Percentiles rank a stretch among this genome's conserved stretches.
Evolutionary conservation across 176 grass and related monocot species (phyloP).

Genomic region (Panicum miliaceum): DNA sequence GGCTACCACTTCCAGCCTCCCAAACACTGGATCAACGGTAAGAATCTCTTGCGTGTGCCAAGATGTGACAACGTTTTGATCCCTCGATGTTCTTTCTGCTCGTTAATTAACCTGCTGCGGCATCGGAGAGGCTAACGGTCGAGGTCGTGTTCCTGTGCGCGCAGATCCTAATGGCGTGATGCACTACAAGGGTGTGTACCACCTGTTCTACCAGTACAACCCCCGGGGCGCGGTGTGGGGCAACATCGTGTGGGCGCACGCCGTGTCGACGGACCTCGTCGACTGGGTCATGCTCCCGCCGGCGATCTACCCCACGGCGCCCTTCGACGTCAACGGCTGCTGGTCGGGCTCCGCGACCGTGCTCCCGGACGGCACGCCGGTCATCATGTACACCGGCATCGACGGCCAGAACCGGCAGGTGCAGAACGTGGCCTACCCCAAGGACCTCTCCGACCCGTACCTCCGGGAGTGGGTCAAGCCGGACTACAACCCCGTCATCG

Average conservation of each 20-base stretch:
- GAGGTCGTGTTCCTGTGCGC: not conserved
- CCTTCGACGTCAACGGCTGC: conserved; percentile 70
- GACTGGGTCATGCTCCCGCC: conserved; percentile 63
- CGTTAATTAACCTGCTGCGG: not conserved
- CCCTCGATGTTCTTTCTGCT: not conserved
- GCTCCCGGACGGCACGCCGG: conserved; percentile 52
- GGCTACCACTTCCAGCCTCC: conserved; percentile 82
- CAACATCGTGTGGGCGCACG: conserved; percentile 73
- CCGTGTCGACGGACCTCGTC: conserved; percentile 67
- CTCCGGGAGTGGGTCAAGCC: conserved; percentile 79
- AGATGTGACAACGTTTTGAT: not conserved
- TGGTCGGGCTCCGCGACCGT: conserved; percentile 78
- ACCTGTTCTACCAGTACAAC: conserved; percentile 83
- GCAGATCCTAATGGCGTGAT: conserved; percentile 64
- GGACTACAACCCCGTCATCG: conserved; percentile 78
- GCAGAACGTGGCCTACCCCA: conserved; percentile 76
- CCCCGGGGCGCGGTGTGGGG: conserved; percentile 64
- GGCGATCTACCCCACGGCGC: conserved; percentile 62
- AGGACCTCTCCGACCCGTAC: conserved; percentile 65
- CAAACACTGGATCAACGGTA: conserved; percentile 81
- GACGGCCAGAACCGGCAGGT: conserved; percentile 46
- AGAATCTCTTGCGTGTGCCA: no score
- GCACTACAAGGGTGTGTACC: conserved; percentile 70
- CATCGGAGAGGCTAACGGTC: not conserved
- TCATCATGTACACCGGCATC: conserved; percentile 75